These are phyloP conservation scores for Pyrenochaeta sp. DNA, from an alignment of 2,329 filamentous ascomycete genomes.

Conservation along the genomic window DNA sequence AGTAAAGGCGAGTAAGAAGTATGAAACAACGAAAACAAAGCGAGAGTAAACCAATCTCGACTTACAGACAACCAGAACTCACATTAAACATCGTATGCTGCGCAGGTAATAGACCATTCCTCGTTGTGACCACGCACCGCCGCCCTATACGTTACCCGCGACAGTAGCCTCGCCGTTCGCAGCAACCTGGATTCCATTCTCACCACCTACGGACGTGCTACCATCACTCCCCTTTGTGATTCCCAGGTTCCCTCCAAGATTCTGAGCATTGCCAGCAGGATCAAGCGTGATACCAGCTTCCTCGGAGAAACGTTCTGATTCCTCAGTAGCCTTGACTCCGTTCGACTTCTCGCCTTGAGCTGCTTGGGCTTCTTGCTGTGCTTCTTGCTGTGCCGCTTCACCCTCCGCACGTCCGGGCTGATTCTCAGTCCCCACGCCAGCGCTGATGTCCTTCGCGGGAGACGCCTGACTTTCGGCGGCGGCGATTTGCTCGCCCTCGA, in stretches of 20 bases:
- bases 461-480: constrained; percentile 4
- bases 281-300: constrained; percentile 38
- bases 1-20: too few relatives aligned
- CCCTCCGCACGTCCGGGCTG: constrained; percentile 28
- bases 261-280: constrained; percentile 32
- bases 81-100: background rate
- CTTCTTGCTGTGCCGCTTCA: constrained; percentile 22
- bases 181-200: constrained; percentile 43
- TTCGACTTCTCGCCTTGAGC: constrained; percentile 27
- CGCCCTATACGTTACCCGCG: constrained; percentile 26
- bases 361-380: constrained; percentile 19
- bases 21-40: too few relatives aligned
- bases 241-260: constrained; percentile 43
- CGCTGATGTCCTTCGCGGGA: constrained; percentile 3
- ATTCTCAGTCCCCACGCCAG: constrained; percentile 27
- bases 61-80: too few relatives aligned
- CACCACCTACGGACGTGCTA: constrained; percentile 40
- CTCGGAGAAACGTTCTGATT: constrained; percentile 42
- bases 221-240: constrained; percentile 45
- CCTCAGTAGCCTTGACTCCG: constrained; percentile 39
- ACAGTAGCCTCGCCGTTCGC: constrained; percentile 34
- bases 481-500: constrained; percentile 4
- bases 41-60: too few relatives aligned
- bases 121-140: background rate
- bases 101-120: too few relatives aligned